A percentile compares a stretch with the other conserved stretches of the same genome.
Evolutionary conservation across 2,329 filamentous ascomycete genomes (phyloP).

Genomic region (Lecanicillium sp.): DNA sequence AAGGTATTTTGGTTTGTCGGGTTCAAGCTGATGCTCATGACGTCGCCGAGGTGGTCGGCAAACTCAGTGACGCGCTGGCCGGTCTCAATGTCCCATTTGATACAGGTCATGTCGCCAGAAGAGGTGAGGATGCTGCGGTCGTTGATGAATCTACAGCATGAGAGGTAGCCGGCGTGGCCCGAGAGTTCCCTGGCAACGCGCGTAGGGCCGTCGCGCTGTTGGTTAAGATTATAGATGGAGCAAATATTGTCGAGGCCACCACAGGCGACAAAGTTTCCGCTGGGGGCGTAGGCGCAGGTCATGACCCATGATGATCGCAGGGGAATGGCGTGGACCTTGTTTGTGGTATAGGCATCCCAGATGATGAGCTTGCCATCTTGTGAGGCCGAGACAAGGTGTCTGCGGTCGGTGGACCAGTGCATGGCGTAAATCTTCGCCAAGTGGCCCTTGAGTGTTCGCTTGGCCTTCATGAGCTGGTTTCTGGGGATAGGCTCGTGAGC

Average conservation of each 20-base stretch:
- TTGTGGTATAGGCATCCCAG: slow-evolving; percentile 99
- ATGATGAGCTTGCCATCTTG: slow-evolving; percentile 99
- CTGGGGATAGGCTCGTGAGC: slow-evolving; percentile 86
- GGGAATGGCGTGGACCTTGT: slow-evolving; percentile 98
- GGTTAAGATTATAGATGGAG: slow-evolving; percentile 98
- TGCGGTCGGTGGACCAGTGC: slow-evolving; percentile 98
- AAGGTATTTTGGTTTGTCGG: slow-evolving; percentile 99
- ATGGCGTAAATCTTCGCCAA: slow-evolving; percentile 99
- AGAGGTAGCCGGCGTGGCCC: slow-evolving; percentile 93
- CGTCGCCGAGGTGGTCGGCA: slow-evolving; percentile 93
- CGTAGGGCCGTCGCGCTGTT: slow-evolving; percentile 88
- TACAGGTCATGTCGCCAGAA: slow-evolving; percentile 98
- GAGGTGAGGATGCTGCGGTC: slow-evolving; percentile 96
- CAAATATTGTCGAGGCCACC: slow-evolving; percentile 99
- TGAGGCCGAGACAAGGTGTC: slow-evolving; percentile 94
- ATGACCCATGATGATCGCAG: slow-evolving; percentile 98
- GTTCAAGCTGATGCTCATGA: slow-evolving; percentile 99
- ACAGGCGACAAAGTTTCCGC: slow-evolving; percentile 96
- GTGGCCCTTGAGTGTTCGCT: slow-evolving; percentile 94
- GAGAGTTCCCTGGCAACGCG: slow-evolving; percentile 92
- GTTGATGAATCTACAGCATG: slow-evolving; percentile 98
- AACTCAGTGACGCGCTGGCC: slow-evolving; percentile 97
- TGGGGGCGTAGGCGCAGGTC: slow-evolving; percentile 98
- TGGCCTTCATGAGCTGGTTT: slow-evolving; percentile 92
- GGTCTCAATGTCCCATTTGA: slow-evolving; percentile 99